Percentiles rank a stretch among this genome's conserved stretches.
phyloP scores from a whole-genome alignment of 306 rosid species.

The Corylus avellana region DNA sequence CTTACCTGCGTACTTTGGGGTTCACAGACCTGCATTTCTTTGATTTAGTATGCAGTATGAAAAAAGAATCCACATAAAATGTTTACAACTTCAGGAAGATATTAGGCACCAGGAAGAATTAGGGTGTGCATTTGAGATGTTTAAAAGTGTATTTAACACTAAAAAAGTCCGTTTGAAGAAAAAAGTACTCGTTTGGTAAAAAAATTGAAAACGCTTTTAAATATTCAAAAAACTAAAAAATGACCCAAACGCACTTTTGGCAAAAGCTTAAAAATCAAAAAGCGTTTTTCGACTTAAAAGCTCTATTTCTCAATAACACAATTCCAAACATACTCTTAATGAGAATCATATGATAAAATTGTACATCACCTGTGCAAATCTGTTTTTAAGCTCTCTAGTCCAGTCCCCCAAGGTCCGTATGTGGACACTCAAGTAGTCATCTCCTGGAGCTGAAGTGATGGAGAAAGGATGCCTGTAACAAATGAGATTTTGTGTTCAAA shows the following conservation, averaged over 20 bases:
- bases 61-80: no score
- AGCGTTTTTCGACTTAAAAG: no score
- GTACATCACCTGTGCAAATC: constrained; percentile 55
- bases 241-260: no score
- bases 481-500: neutral
- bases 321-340: no score
- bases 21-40: constrained; percentile 64
- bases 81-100: neutral
- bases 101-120: neutral
- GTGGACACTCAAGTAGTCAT: constrained; percentile 86
- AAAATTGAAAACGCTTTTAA: no score
- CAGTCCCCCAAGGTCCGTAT: constrained; percentile 81
- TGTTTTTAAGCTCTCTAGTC: constrained; percentile 73
- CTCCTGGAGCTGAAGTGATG: constrained; percentile 96
- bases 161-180: no score
- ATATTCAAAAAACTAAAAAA: no score
- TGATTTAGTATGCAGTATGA: constrained; percentile 11
- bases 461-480: constrained; percentile 87
- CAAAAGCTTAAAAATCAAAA: no score
- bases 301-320: no score
- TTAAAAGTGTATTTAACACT: no score
- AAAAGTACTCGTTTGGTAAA: no score
- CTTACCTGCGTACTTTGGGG: constrained; percentile 44
- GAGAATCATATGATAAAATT: neutral
- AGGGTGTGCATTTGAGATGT: no score